Evolutionary conservation across 805 yeast genomes (phyloP), one percentile per base, ranked within the genome.

Genomic region (Nematodospora valgi): DNA sequence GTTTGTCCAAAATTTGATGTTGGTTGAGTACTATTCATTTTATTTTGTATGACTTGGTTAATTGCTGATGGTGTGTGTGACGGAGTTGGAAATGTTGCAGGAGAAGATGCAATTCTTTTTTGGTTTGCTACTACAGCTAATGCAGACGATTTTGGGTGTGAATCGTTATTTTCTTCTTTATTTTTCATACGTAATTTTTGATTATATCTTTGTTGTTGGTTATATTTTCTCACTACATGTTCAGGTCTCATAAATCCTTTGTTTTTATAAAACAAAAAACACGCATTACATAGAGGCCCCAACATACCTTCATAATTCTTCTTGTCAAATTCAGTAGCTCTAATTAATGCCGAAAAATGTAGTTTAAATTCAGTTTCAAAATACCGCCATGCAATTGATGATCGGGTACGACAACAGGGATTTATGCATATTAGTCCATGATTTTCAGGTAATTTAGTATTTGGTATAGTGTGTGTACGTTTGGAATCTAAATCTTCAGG

Each of bases 221-320:
- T 51, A 45, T 67, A 67, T 46, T 67, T 67, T 41, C 64, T 65
- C 6, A 68, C 73, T 12, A 67, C 72, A 9, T 62, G 63, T 40
- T 62, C 69, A 5, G 73, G 73, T 41, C 73, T 56, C 72, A 64
- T 64, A 44, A 64, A 64, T 14, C 70, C 70, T 41, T 62, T 64
- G 36, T 58, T 64, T 34, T 70, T 53, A 34, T 65, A 57, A 38
- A 68, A 68, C 17, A 67, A 46, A 47, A 59, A 67, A 45, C 73
- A 68, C 10, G 73, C 73, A 41, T 68, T 68, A 46, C 73, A 68
- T 40, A 68, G 49, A 0, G 72, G 72, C 4, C 73, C 73, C 46
- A 61, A 64, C 73, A 67, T 67, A 5, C 72, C 73, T 32, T 67
- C 70, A 40, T 64, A 67, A 39, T 62, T 49, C 38, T 54, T 56